phyloP scores from a whole-genome alignment of 331 rosid species.

The Arachis monticola region DNA sequence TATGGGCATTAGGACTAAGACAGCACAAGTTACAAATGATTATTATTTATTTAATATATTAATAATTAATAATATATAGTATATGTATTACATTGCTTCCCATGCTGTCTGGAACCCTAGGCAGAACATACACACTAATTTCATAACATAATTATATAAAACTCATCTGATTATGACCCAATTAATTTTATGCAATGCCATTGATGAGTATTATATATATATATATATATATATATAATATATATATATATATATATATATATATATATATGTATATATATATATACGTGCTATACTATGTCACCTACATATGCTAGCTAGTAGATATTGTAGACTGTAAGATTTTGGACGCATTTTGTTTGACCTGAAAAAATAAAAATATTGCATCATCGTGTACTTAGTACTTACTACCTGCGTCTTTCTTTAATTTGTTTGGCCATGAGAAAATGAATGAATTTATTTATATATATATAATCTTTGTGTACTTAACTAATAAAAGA shows the following conservation, averaged over 20 bases:
- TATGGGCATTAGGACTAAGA: slow-evolving; percentile 19
- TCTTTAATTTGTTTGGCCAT: no score
- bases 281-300: background rate
- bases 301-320: background rate
- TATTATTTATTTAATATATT: background rate
- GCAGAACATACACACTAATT: slow-evolving; percentile 32
- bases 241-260: no score
- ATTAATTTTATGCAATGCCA: slow-evolving; percentile 3
- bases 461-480: no score
- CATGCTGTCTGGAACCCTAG: slow-evolving; percentile 60
- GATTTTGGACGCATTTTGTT: slow-evolving; percentile 48
- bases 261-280: no score
- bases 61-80: background rate
- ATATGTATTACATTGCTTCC: slow-evolving; percentile 42
- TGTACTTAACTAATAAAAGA: no score
- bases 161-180: slow-evolving; percentile 1
- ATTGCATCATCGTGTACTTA: slow-evolving; percentile 11
- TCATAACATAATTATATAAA: background rate
- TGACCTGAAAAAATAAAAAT: slow-evolving; percentile 44
- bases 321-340: slow-evolving; percentile 4
- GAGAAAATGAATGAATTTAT: no score
- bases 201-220: background rate
- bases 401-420: no score
- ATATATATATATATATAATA: no score
- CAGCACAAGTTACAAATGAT: slow-evolving; percentile 29